These are phyloP conservation scores for Triticum timopheevii DNA, from an alignment of 176 grass and related monocot species.

Conservation along the genomic window DNA sequence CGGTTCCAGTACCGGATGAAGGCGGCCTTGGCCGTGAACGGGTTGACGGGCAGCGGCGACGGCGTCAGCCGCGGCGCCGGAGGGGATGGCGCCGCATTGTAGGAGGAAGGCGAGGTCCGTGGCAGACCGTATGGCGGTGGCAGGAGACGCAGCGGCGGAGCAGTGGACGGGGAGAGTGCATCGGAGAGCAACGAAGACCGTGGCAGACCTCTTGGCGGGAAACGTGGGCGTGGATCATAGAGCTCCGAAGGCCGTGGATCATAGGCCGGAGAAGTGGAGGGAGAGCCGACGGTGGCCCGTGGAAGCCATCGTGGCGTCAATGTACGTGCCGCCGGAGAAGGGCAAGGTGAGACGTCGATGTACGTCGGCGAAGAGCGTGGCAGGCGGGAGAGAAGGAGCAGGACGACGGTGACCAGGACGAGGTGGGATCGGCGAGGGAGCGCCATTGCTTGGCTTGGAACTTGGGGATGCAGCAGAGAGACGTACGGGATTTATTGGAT, in stretches of 20 bases:
- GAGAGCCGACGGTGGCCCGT: neutral
- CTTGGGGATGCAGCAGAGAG: neutral
- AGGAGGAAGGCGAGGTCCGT: neutral
- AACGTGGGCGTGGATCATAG: neutral
- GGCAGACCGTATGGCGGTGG: neutral
- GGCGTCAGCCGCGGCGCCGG: neutral
- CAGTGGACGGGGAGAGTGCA: neutral
- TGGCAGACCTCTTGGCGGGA: neutral
- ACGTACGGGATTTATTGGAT: neutral
- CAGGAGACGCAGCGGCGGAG: neutral
- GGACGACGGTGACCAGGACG: neutral
- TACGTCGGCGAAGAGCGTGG: neutral
- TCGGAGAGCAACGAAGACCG: neutral
- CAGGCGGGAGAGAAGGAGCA: neutral
- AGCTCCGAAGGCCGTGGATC: neutral
- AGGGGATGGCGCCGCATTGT: neutral
- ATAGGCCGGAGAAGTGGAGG: neutral
- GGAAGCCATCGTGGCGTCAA: neutral
- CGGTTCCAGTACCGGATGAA: conserved; percentile 20
- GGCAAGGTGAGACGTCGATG: neutral
- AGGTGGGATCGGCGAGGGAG: neutral
- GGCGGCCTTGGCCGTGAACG: neutral
- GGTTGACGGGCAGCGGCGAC: neutral
- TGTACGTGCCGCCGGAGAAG: neutral
- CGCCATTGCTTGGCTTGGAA: conserved; percentile 2